Conservation (phyloP, 495 filamentous ascomycete species). For the Lasiosphaeria miniovina region DNA sequence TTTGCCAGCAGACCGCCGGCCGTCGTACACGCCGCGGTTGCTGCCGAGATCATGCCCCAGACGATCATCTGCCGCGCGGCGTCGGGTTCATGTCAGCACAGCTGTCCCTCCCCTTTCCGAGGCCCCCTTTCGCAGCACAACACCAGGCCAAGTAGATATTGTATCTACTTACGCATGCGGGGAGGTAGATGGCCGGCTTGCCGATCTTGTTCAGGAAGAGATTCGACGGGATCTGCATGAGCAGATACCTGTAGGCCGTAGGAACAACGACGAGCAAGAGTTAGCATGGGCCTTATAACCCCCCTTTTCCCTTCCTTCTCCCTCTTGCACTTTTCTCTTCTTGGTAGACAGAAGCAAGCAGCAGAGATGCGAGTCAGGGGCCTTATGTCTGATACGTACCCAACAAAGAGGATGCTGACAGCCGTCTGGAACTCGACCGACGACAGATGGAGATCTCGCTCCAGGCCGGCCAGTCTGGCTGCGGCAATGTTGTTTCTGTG, state of each 20-base stretch:
- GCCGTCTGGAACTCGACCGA: slow-evolving; percentile 55
- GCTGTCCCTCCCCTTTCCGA: no score
- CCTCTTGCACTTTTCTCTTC: no score
- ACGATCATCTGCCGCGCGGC: slow-evolving; percentile 50
- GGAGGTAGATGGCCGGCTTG: slow-evolving; percentile 63
- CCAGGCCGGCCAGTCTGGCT: slow-evolving; percentile 47
- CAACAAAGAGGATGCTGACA: slow-evolving; percentile 70
- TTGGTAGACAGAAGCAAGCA: no score
- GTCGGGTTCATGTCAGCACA: no score
- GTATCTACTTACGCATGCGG: slow-evolving; percentile 43
- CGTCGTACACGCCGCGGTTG: slow-evolving; percentile 58
- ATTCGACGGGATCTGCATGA: slow-evolving; percentile 62
- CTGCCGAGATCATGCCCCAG: slow-evolving; percentile 70
- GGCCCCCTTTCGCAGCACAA: no score
- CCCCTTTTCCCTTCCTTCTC: no score
- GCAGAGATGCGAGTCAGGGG: no score
- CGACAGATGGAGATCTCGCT: slow-evolving; percentile 45
- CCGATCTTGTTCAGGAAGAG: slow-evolving; percentile 56
- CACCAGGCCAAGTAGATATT: no score
- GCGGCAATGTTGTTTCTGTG: slow-evolving; percentile 52
- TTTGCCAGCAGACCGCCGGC: slow-evolving; percentile 61
- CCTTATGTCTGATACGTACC: slow-evolving; percentile 47
- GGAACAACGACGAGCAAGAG: no score
- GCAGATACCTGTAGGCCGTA: slow-evolving; percentile 42
- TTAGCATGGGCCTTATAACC: no score